Percentiles rank a stretch among this genome's conserved stretches.
Evolutionary conservation across 148 eudicot species (phyloP).

Genomic region (Polygonum aviculare): DNA sequence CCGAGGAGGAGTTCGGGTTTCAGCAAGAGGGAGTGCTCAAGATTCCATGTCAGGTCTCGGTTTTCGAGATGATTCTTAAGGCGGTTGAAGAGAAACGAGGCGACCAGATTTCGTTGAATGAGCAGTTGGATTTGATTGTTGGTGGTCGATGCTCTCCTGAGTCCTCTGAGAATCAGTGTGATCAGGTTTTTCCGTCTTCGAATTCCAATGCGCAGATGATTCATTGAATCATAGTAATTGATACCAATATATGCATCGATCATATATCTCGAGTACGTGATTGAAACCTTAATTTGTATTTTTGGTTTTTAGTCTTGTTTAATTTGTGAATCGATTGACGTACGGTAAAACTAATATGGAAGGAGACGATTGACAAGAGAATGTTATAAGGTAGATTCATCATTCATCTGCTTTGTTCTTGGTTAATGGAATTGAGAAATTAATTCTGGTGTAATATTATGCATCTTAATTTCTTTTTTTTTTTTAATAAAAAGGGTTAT

Average conservation of each 20-base stretch:
- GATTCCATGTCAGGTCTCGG: constrained; percentile 60
- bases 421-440: not conserved
- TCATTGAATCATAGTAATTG: not conserved
- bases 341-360: not conserved
- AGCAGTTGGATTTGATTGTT: constrained; percentile 4
- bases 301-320: not conserved
- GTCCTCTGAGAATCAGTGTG: not conserved
- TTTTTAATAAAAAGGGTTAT: too few relatives aligned
- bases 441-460: not conserved
- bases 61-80: constrained; percentile 62
- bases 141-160: constrained; percentile 7
- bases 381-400: not conserved
- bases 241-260: too few relatives aligned
- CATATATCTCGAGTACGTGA: too few relatives aligned
- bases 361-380: too few relatives aligned
- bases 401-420: too few relatives aligned
- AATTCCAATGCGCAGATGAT: not conserved
- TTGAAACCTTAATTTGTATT: not conserved
- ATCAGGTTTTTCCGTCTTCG: not conserved
- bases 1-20: constrained; percentile 94
- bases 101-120: constrained; percentile 15
- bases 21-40: constrained; percentile 78
- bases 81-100: constrained; percentile 43
- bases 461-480: too few relatives aligned
- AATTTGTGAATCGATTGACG: not conserved